These are phyloP conservation scores for Calendula officinalis DNA, from an alignment of 129 eudicot genomes.

Conservation along the genomic window DNA sequence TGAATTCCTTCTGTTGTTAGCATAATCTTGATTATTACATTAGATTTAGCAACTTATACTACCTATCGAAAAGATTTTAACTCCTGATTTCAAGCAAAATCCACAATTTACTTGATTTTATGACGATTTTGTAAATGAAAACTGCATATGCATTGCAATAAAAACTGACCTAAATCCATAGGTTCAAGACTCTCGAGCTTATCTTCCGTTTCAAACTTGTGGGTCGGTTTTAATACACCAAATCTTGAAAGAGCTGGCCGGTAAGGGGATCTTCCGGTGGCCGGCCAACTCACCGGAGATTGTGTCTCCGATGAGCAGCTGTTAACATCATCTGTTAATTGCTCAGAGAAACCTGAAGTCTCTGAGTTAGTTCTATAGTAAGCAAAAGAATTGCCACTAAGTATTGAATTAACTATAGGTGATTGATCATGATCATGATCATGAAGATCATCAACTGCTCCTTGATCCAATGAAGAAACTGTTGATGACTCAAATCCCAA, in stretches of 20 bases:
- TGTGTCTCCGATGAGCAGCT: conserved; percentile 65
- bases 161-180: conserved; percentile 43
- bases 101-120: not conserved
- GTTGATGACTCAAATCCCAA: conserved; percentile 55
- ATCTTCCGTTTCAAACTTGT: conserved; percentile 38
- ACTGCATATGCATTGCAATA: too few relatives aligned
- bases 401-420: conserved; percentile 43
- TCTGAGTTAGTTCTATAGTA: conserved; percentile 76
- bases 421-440: conserved; percentile 42
- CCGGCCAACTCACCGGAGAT: conserved; percentile 69
- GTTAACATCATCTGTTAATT: conserved; percentile 44
- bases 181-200: conserved; percentile 36
- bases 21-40: not conserved
- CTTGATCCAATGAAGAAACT: conserved; percentile 57
- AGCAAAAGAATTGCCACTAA: conserved; percentile 55
- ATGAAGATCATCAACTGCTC: conserved; percentile 36
- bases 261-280: conserved; percentile 52
- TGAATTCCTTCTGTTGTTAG: not conserved
- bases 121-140: conserved; percentile 11
- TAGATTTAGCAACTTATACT: not conserved
- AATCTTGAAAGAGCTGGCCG: conserved; percentile 57
- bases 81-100: too few relatives aligned
- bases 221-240: conserved; percentile 34
- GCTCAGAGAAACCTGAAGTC: conserved; percentile 76
- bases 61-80: too few relatives aligned